Base-by-base conservation (phyloP, 1,284 basidiomycete genomes). In the Ganoderma meredithae region DNA sequence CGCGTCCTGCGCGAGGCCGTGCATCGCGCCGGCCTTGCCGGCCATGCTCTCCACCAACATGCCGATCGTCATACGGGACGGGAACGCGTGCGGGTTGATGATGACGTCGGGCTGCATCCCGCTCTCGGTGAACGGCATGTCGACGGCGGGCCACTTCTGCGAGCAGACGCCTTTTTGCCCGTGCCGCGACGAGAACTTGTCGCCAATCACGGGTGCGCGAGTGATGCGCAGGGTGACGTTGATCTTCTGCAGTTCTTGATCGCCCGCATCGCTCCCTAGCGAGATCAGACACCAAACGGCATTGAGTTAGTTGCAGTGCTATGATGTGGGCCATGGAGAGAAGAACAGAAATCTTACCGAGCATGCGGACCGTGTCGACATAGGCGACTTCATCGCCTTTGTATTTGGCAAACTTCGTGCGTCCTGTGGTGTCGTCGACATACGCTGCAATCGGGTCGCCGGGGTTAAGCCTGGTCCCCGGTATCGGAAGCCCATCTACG, bases 31-130 rank as follows among this genome's bases (percentile, higher is more conserved):
- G 1, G 97, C 94, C 81, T 99, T 99, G 52, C 97, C 98, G 1
- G 98, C 98, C 89, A 99, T 93, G 81, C 95, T 97, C 86, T 99
- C 98, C 71, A 99, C 96, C 78, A 99, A 91, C 98, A 99, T 99
- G 68, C 98, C 98, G 76, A 99, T 99, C 8, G 98, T 99, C 98
- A 99, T 99, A 75, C 98, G 95, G 84, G 93, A 95, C 1, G 98
- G 98, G 87, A 99, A 99, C 25, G 98, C 98, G 80, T 99, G 98
- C 41, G 98, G 98, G 81, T 99, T 99, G 85, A 99, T 99, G 80
- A 99, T 99, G 64, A 99, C 91, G 80, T 99, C 98, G 1, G 98
- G 98, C 81, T 99, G 97, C 89, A 99, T 97, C 15, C 98, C 98
- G 72, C 95, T 97, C 83, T 99, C 98, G 72, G 91, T 92, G 85